These are phyloP conservation scores for Pseudocercospora cruenta DNA, from an alignment of 2,329 filamentous ascomycete genomes.

Conservation along the genomic window DNA sequence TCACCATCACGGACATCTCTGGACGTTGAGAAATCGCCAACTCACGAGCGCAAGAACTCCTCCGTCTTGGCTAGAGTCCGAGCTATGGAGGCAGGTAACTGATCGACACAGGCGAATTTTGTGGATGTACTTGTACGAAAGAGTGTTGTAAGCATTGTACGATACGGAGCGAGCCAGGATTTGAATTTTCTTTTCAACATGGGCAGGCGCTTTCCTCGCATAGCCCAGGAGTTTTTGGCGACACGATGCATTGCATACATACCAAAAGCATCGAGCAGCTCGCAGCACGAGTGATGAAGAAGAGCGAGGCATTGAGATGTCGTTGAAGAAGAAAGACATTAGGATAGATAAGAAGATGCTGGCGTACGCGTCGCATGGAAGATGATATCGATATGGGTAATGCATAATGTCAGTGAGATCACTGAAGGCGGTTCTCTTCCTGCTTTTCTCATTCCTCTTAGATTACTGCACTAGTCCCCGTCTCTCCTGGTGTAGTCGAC, in stretches of 20 bases:
- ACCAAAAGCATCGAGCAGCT: not conserved
- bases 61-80: constrained; percentile 29
- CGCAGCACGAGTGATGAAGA: constrained; percentile 3
- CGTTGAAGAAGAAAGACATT: not conserved
- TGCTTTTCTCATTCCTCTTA: too few species aligned
- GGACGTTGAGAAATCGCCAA: constrained; percentile 13
- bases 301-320: not conserved
- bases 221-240: not conserved
- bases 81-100: constrained; percentile 28
- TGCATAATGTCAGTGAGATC: not conserved
- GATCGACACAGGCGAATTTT: not conserved
- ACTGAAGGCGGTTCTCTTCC: not conserved
- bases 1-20: constrained; percentile 14
- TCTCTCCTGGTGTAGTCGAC: too few species aligned
- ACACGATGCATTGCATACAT: not conserved
- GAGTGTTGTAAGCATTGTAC: not conserved
- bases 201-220: not conserved
- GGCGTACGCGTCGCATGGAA: not conserved
- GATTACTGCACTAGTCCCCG: too few species aligned
- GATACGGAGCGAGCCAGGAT: not conserved
- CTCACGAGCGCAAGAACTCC: constrained; percentile 26
- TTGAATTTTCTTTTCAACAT: not conserved
- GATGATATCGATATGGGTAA: not conserved
- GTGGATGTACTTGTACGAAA: constrained; percentile 5
- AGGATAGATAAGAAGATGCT: not conserved